A percentile compares a stretch with the other conserved stretches of the same genome.
Evolutionary conservation across 1,284 basidiomycete species (phyloP).

Genomic region (Blastosporella zonata): DNA sequence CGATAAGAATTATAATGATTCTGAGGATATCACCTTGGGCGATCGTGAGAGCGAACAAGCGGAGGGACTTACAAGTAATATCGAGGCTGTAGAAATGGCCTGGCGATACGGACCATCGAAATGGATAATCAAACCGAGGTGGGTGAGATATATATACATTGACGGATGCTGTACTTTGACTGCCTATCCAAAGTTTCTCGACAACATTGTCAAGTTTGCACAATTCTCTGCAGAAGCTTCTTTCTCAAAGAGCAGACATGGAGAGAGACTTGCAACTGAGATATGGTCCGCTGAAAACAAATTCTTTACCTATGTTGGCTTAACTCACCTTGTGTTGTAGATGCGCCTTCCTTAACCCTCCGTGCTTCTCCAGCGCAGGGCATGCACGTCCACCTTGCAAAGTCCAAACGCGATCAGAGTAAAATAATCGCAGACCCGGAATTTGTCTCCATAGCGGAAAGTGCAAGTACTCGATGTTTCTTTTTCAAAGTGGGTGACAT

Average conservation of each 20-base stretch:
- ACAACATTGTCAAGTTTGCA: constrained; percentile 56
- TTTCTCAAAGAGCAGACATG: constrained; percentile 47
- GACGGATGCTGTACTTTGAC: constrained; percentile 1
- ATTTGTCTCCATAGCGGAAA: constrained; percentile 62
- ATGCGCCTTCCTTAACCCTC: constrained; percentile 67
- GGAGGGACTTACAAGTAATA: constrained; percentile 1
- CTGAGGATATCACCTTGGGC: constrained; percentile 18
- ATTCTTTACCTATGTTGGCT: not conserved
- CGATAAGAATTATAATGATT: constrained; percentile 19
- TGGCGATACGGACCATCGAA: constrained; percentile 33
- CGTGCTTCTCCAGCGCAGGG: constrained; percentile 67
- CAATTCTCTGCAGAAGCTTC: constrained; percentile 41
- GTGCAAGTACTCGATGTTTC: constrained; percentile 63
- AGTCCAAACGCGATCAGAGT: constrained; percentile 55
- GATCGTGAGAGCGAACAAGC: constrained; percentile 8
- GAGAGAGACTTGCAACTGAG: constrained; percentile 51
- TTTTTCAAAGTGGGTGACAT: constrained; percentile 56
- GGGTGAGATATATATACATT: constrained; percentile 22
- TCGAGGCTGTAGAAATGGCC: constrained; percentile 11
- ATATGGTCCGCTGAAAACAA: constrained; percentile 46
- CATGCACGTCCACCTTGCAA: constrained; percentile 70
- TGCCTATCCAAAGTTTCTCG: constrained; percentile 58
- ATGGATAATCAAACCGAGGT: constrained; percentile 78
- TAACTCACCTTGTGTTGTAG: constrained; percentile 34
- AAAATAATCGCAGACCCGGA: constrained; percentile 43